Base-by-base conservation (phyloP, 1,284 basidiomycete species). In the Heliocybe sulcata region DNA sequence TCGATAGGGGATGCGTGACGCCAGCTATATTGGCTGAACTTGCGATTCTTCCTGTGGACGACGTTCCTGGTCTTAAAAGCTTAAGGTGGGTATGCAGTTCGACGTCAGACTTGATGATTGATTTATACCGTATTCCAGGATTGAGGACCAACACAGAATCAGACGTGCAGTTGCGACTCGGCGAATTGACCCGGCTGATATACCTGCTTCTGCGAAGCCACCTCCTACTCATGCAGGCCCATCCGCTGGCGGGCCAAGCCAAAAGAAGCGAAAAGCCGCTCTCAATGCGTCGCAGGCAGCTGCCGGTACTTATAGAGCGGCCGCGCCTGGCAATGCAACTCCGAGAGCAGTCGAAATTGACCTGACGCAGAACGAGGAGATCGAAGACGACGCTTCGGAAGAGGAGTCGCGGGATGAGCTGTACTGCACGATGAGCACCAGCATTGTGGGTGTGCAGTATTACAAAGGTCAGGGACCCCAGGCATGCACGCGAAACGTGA, bases 361-460 rank as follows among this genome's bases (percentile, higher is more conserved):
- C 23, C 20, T 49, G 23, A 26, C 47, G 6, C 47, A 60, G 16
- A 65, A 72, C 11, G 71, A 74, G 19, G 69, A 71, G 11, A 68
- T 67, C 10, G 76, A 79, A 4, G 72, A 75, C 12, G 67, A 68
- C 33, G 61, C 61, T 4, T 59, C 59, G 1, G 76, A 80, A 38
- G 69, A 72, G 47, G 82, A 89, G 49, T 63, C 63, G 4, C 68
- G 57, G 14, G 85, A 88, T 56, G 85, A 93, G 67, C 69, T 90
- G 20, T 90, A 86, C 63, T 79, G 82, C 51, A 75, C 72, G 11
- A 56, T 83, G 63, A 70, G 69, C 10, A 80, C 85, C 0, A 83
- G 79, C 51, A 81, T 92, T 14, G 92, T 93, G 0, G 91, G 91
- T 0, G 73, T 93, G 11, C 89, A 91, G 64, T 90, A 94, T 65